Conservation (phyloP, 2,329 filamentous ascomycete species). For the Orbilia brochopaga region DNA sequence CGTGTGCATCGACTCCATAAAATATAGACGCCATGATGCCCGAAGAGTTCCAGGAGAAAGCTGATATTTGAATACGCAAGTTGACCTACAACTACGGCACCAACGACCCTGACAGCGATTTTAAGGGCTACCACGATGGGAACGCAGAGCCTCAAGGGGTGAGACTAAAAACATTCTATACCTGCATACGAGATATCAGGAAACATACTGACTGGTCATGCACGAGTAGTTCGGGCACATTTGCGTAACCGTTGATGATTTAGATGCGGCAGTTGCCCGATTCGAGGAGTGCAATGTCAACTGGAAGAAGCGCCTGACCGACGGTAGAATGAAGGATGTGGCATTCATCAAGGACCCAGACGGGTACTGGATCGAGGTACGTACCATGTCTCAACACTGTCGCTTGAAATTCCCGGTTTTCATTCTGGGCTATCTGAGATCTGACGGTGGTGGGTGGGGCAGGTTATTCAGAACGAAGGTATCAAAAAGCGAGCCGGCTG, state of each 20-base stretch:
- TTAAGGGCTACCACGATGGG: conserved; percentile 83
- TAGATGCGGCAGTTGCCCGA: conserved; percentile 84
- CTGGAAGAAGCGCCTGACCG: conserved; percentile 95
- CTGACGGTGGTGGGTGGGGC: background rate
- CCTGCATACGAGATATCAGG: background rate
- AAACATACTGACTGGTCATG: conserved; percentile 1
- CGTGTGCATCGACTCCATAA: conserved; percentile 77
- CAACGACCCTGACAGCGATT: conserved; percentile 77
- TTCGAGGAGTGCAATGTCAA: conserved; percentile 81
- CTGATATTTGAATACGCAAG: conserved; percentile 68
- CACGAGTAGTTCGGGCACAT: conserved; percentile 51
- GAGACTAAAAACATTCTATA: conserved; percentile 69
- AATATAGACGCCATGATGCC: conserved; percentile 70
- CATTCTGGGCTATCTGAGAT: background rate
- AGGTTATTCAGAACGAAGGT: conserved; percentile 78
- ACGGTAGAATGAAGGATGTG: conserved; percentile 86
- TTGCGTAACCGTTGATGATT: conserved; percentile 76
- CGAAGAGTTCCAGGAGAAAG: conserved; percentile 72
- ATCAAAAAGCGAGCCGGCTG: conserved; percentile 60
- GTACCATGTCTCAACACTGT: background rate
- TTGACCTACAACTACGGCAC: conserved; percentile 68
- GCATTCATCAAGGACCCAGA: conserved; percentile 91
- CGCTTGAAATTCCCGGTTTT: conserved; percentile 2
- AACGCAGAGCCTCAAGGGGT: conserved; percentile 84
- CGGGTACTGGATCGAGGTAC: conserved; percentile 77